These are phyloP conservation scores for Solanum habrochaites DNA, from an alignment of 257 asterid species.

Conservation along the genomic window DNA sequence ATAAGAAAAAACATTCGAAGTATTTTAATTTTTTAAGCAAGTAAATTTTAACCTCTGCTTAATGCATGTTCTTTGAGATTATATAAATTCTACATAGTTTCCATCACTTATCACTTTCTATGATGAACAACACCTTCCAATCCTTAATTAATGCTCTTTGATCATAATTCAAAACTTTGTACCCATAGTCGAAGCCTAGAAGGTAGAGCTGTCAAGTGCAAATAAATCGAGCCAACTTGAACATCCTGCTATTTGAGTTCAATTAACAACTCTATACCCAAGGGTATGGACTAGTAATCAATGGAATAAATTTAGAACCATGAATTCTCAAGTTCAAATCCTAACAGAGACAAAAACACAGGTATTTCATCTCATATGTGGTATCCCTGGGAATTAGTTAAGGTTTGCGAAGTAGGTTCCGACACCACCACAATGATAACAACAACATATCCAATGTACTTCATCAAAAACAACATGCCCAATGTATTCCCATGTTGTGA, in stretches of 20 bases:
- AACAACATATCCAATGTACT: neutral
- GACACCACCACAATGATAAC: neutral
- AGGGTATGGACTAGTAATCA: neutral
- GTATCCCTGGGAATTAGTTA: neutral
- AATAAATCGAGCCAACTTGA: neutral
- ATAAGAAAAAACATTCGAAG: neutral
- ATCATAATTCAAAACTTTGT: neutral
- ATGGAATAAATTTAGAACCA: neutral
- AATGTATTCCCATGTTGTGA: neutral
- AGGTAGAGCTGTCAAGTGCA: neutral
- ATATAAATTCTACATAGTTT: neutral
- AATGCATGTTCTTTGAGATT: neutral
- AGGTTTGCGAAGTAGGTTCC: neutral
- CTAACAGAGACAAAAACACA: neutral
- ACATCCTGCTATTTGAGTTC: neutral
- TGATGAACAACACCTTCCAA: neutral
- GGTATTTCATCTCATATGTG: neutral
- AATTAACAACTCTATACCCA: neutral
- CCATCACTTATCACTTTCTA: neutral
- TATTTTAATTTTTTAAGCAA: neutral
- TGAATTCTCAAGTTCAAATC: neutral
- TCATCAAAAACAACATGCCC: neutral
- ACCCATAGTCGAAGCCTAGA: neutral
- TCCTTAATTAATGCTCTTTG: neutral
- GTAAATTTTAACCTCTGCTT: neutral